Evolutionary conservation across 83 land plant species (phyloP).

Genomic region (Picea engelmannii): DNA sequence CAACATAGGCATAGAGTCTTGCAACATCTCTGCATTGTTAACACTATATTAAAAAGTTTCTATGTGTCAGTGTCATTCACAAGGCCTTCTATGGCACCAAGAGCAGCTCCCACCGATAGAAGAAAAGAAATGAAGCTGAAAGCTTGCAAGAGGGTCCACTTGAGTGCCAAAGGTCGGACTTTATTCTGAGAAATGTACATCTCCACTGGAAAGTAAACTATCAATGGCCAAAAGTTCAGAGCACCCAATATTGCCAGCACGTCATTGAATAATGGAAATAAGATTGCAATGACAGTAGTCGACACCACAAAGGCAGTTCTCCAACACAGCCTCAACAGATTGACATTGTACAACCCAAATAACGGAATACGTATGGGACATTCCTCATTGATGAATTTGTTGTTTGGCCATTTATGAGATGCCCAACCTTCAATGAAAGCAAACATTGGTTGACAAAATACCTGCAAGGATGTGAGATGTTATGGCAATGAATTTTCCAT

Average conservation of each 20-base stretch:
- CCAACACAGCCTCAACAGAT: conserved; percentile 53
- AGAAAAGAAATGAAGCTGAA: conserved; percentile 63
- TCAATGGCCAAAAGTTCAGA: conserved; percentile 84
- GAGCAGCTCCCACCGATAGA: conserved; percentile 40
- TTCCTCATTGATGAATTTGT: conserved; percentile 32
- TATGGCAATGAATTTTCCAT: neutral
- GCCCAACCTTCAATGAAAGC: conserved; percentile 63
- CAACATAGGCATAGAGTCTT: too few relatives aligned
- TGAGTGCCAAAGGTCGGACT: conserved; percentile 45
- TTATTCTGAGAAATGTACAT: conserved; percentile 73
- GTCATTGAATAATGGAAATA: conserved; percentile 86
- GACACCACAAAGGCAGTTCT: conserved; percentile 59
- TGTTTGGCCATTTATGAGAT: conserved; percentile 46
- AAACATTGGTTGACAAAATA: conserved; percentile 79
- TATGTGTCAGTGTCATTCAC: conserved; percentile 17
- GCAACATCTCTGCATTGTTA: too few relatives aligned
- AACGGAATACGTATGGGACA: conserved; percentile 34
- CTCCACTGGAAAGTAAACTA: conserved; percentile 83
- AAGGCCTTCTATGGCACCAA: conserved; percentile 65
- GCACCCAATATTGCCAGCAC: conserved; percentile 83
- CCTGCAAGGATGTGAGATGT: conserved; percentile 34
- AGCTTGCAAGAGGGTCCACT: conserved; percentile 53
- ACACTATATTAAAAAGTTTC: too few relatives aligned
- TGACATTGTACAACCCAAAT: conserved; percentile 28
- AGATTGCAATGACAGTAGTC: conserved; percentile 64